Evolutionary conservation across 2,329 filamentous ascomycete genomes (phyloP).

Genomic region (Didymella segeticola): DNA sequence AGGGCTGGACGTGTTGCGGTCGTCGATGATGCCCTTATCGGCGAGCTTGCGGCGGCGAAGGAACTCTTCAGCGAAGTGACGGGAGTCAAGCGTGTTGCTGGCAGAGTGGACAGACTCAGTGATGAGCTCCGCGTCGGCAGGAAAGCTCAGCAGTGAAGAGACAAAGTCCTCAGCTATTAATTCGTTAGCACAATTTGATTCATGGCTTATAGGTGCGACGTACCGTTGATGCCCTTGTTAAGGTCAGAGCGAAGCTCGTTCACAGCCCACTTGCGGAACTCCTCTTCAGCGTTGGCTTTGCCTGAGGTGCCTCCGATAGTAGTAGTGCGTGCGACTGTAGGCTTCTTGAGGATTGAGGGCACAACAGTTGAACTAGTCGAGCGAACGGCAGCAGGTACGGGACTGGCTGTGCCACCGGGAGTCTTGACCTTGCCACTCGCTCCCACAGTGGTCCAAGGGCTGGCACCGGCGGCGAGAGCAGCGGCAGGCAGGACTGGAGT

Average conservation of each 20-base stretch:
- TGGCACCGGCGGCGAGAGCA: conserved; percentile 51
- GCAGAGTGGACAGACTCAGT: conserved; percentile 87
- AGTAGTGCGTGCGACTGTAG: conserved; percentile 58
- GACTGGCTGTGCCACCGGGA: conserved; percentile 65
- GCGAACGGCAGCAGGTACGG: conserved; percentile 55
- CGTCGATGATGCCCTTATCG: conserved; percentile 87
- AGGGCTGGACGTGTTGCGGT: conserved; percentile 63
- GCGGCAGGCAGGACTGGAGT: conserved; percentile 54
- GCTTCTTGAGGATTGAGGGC: conserved; percentile 58
- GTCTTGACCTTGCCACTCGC: conserved; percentile 90
- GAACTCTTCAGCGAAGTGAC: conserved; percentile 93
- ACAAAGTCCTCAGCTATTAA: conserved; percentile 79
- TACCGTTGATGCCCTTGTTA: conserved; percentile 71
- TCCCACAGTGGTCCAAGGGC: conserved; percentile 93
- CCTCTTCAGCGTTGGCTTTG: conserved; percentile 75
- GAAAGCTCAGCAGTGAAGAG: conserved; percentile 74
- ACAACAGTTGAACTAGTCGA: conserved; percentile 56
- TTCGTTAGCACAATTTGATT: conserved; percentile 22
- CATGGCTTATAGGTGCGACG: conserved; percentile 30
- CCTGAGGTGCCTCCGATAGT: conserved; percentile 53
- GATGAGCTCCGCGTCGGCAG: conserved; percentile 79
- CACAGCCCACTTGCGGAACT: conserved; percentile 93
- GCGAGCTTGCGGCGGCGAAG: conserved; percentile 91
- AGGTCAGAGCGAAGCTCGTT: conserved; percentile 78
- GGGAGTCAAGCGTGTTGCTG: conserved; percentile 88